Evolutionary conservation across 2,329 filamentous ascomycete species (phyloP), one percentile per base, ranked within the genome.

Genomic region (Ilyonectria mors-panacis): DNA sequence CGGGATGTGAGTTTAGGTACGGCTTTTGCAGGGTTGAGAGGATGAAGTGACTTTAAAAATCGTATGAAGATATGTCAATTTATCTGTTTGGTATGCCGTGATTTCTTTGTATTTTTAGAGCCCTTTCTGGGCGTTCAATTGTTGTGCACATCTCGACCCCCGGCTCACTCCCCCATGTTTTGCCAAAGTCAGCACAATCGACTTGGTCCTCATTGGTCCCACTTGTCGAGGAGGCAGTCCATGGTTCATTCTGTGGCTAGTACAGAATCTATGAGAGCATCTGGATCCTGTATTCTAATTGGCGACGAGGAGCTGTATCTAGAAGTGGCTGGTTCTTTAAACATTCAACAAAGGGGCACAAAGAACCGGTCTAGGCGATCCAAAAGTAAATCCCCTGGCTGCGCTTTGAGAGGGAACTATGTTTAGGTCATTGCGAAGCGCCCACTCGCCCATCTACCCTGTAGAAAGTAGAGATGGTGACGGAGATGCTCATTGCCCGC

Each of bases 141-240:
- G 51, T 53, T 42, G 23, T 44, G 55, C 13, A 39, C 53, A 19
- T 45, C 37, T 30, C 35, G 13, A 21, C 17, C 17, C 21, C 23
- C 9, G 51, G 39, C 15, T 21, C 21, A 17, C 50, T 47, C 33
- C 66, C 33, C 50, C 48, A 37, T 48, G 33, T 28, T 44, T 63
- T 15, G 59, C 59, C 63, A 53, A 74, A 66, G 74, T 76, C 63
- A 76, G 72, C 74, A 71, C 26, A 67, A 74, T 73, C 61, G 48
- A 70, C 54, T 28, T 48, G 60, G 45, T 42, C 55, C 71, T 63
- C 13, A 75, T 75, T 75, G 73, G 73, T 70, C 59, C 66, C 55
- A 61, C 63, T 35, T 23, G 45, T 4, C 37, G 12, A n/a, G 23
- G 21, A 45, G 6, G 5, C 21, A 19, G 4, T 17, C 12, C 48